These are phyloP conservation scores for Gelatoporia subvermispora DNA, from an alignment of 768 basidiomycete genomes.

Conservation along the genomic window DNA sequence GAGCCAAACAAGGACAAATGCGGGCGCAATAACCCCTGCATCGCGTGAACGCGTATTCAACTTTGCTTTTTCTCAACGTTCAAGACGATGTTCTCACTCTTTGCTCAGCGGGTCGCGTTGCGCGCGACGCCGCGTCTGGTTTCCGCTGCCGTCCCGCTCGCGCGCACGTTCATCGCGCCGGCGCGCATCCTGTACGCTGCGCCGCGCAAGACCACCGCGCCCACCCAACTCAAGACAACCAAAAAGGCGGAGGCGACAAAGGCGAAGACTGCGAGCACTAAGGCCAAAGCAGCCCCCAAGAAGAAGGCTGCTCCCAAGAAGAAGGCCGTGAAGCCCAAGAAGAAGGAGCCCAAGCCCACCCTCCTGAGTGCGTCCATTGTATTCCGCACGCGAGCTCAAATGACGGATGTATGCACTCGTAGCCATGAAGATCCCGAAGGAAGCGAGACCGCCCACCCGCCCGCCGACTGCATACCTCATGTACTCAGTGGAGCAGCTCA, in stretches of 20 bases:
- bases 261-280: too few species aligned
- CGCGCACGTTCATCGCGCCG: neutral
- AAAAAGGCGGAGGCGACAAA: neutral
- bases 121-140: neutral
- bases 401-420: neutral
- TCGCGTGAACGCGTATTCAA: neutral
- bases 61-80: neutral
- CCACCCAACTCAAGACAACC: too few species aligned
- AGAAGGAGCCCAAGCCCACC: neutral
- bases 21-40: neutral
- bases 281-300: too few species aligned
- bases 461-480: neutral
- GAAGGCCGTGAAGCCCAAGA: conserved; percentile 1
- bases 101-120: conserved; percentile 10
- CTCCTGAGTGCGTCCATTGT: conserved; percentile 1
- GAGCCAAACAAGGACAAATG: neutral
- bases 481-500: neutral
- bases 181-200: neutral
- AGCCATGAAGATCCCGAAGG: conserved; percentile 9
- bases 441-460: conserved; percentile 5
- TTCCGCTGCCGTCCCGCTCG: neutral
- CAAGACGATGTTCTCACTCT: conserved; percentile 9
- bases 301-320: neutral
- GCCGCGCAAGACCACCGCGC: too few species aligned
- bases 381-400: neutral